A percentile compares a stretch with the other conserved stretches of the same genome.
These are phyloP conservation scores for Penicillium taxi DNA, from an alignment of 495 filamentous ascomycete species.

Conservation along the genomic window DNA sequence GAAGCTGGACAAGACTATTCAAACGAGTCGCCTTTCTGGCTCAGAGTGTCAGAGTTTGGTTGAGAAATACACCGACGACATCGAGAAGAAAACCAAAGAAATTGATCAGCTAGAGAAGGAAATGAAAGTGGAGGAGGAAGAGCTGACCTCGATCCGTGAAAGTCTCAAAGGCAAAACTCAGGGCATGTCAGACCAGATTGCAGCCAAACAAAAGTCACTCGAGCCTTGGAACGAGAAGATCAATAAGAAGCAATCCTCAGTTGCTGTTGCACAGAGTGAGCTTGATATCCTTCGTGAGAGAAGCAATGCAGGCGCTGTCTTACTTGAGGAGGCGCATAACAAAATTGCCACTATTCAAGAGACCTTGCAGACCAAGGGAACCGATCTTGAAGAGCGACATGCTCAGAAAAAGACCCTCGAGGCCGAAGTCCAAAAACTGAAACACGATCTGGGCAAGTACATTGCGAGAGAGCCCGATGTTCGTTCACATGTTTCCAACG, in stretches of 20 bases:
- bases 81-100: constrained; percentile 64
- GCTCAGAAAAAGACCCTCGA: constrained; percentile 62
- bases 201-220: constrained; percentile 82
- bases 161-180: constrained; percentile 91
- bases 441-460: constrained; percentile 63
- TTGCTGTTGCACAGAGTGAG: constrained; percentile 91
- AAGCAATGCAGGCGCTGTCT: constrained; percentile 73
- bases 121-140: constrained; percentile 70
- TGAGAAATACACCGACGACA: constrained; percentile 66
- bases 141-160: constrained; percentile 72
- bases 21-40: constrained; percentile 57
- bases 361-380: constrained; percentile 57
- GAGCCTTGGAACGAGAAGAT: constrained; percentile 97
- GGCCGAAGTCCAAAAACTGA: constrained; percentile 62
- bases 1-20: constrained; percentile 85
- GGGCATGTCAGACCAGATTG: constrained; percentile 84
- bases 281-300: constrained; percentile 84
- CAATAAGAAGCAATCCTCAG: constrained; percentile 86
- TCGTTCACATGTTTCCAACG: constrained; percentile 71
- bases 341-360: constrained; percentile 71
- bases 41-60: constrained; percentile 70
- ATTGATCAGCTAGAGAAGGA: constrained; percentile 63
- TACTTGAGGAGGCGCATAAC: constrained; percentile 72
- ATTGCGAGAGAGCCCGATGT: constrained; percentile 69
- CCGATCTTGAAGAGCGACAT: constrained; percentile 68